Conservation (phyloP, 2,329 filamentous ascomycete genomes). For the Xylaria sp. region DNA sequence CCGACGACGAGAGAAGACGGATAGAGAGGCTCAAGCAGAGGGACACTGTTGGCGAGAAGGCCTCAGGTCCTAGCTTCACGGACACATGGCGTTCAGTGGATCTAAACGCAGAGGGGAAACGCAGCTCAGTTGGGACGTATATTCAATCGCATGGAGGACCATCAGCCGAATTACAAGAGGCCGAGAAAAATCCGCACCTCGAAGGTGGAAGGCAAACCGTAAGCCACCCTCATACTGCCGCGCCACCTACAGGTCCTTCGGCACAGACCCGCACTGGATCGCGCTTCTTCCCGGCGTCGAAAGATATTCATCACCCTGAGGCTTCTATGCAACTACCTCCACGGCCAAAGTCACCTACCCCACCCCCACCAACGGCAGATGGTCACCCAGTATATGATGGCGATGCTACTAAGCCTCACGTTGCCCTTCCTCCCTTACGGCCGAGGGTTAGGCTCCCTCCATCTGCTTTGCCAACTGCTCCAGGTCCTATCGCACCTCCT, state of each 20-base stretch:
- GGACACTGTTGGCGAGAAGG: slow-evolving; percentile 58
- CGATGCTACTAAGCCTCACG: slow-evolving; percentile 71
- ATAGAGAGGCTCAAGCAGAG: slow-evolving; percentile 56
- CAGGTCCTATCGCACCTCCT: slow-evolving; percentile 50
- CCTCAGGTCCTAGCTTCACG: slow-evolving; percentile 59
- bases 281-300: slow-evolving; percentile 69
- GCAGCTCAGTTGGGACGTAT: slow-evolving; percentile 48
- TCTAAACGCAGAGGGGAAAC: slow-evolving; percentile 52
- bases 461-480: slow-evolving; percentile 60
- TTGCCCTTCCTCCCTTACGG: slow-evolving; percentile 74
- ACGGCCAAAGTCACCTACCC: slow-evolving; percentile 70
- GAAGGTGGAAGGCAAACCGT: slow-evolving; percentile 38
- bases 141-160: slow-evolving; percentile 36
- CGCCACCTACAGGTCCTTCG: slow-evolving; percentile 39
- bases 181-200: slow-evolving; percentile 33
- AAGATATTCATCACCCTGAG: slow-evolving; percentile 60
- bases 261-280: slow-evolving; percentile 64
- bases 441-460: slow-evolving; percentile 87
- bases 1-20: slow-evolving; percentile 59
- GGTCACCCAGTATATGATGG: slow-evolving; percentile 79
- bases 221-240: slow-evolving; percentile 20
- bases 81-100: slow-evolving; percentile 65
- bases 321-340: slow-evolving; percentile 52
- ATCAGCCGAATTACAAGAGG: slow-evolving; percentile 26
- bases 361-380: slow-evolving; percentile 76